Base-by-base conservation (phyloP, 257 asterid genomes). In the Lycium ferocissimum region DNA sequence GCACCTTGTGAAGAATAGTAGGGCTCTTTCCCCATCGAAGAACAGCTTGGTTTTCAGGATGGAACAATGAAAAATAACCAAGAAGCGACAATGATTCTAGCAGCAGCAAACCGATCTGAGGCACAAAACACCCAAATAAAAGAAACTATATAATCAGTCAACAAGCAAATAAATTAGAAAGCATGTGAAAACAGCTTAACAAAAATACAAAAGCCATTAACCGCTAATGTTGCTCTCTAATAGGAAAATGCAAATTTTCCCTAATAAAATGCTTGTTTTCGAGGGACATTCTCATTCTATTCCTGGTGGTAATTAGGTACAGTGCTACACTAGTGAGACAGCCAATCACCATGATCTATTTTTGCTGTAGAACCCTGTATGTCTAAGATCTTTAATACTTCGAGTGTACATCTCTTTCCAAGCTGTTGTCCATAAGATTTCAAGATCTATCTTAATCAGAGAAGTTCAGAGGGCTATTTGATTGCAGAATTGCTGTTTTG, bases 11-110 rank as follows among this genome's bases (percentile, higher is more conserved):
- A 87, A 96, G 99, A 90, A 96, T 96, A 54, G 99, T 94, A 66
- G 98, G 99, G 89, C 98, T 92, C 94, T 96, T 96, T 89, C 99
- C 99, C 99, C 99, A 96, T 71, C 96, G 97, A 82, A 96, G 97
- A 54, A 96, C 99, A 43, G 97, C 98, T 91, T 96, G 99, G 84
- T 96, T 96, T 89, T 92, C 97, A 2, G 90, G 90, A 84, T 96
- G 99, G 89, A 96, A 95, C 82, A 95, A 85, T 15, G 99, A 90
- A 80, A 96, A 96, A 89, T 94, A 95, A 86, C 99, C 98, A 75
- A 96, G 98, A 83, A 96, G 96, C 10, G 95, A 92, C 88, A 93
- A 73, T 70, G 98, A 91, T 89, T 96, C 99, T 70, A 96, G 90
- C 92, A 96, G 90, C 84, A 96, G 92, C 53, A 84, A 87, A 67